Conservation (phyloP, 495 filamentous ascomycete genomes). For the Neurospora tetrasperma region DNA sequence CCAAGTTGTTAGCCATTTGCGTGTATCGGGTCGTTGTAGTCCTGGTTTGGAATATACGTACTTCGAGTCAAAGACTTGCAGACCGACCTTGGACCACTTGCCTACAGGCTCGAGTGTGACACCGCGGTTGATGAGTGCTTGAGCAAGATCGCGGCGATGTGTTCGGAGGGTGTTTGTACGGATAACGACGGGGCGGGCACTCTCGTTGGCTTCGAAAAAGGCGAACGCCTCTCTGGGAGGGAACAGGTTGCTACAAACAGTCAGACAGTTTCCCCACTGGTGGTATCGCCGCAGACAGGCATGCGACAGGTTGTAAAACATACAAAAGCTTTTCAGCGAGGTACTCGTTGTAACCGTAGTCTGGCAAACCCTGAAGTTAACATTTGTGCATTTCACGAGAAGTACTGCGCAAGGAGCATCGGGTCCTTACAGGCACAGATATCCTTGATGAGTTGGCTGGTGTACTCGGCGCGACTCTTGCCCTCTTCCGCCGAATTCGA, state of each 20-base stretch:
- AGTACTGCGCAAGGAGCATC: not conserved
- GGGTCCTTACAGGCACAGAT: conserved; percentile 55
- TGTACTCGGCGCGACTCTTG: conserved; percentile 78
- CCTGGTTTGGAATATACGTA: not conserved
- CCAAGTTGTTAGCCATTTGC: not conserved
- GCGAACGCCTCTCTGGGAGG: conserved; percentile 89
- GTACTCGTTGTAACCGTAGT: conserved; percentile 73
- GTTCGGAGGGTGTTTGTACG: conserved; percentile 94
- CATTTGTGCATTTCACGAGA: not conserved
- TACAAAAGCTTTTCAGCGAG: conserved; percentile 29
- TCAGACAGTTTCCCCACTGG: not conserved
- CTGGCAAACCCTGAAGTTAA: not conserved
- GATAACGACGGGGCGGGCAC: conserved; percentile 63
- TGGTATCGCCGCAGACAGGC: not conserved
- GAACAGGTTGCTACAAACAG: conserved; percentile 61
- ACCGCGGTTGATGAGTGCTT: conserved; percentile 91
- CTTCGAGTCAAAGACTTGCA: conserved; percentile 88
- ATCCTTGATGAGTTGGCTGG: conserved; percentile 74
- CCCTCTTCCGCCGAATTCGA: conserved; percentile 65
- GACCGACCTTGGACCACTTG: conserved; percentile 96
- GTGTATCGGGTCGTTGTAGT: not conserved
- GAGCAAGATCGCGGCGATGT: conserved; percentile 81
- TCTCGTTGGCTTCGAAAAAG: conserved; percentile 97
- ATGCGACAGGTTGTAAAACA: not conserved
- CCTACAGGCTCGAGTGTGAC: conserved; percentile 94